Evolutionary conservation across 202 grass and related monocot species (phyloP).

Genomic region (Tripidium arundinaceum): DNA sequence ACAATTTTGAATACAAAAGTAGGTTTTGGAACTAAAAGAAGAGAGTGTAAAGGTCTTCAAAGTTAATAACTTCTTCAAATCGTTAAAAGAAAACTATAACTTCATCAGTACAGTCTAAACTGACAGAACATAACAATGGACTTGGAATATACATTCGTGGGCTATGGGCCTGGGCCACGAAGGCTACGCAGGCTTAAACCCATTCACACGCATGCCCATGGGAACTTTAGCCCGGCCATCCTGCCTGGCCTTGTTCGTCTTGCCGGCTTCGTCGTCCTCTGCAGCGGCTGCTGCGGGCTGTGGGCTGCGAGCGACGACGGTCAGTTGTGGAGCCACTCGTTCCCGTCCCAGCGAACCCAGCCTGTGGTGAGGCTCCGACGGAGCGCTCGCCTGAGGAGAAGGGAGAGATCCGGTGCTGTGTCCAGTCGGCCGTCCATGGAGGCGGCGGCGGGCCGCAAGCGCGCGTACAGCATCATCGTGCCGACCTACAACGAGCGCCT

Average conservation of each 20-base stretch:
- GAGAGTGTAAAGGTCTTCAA: no score
- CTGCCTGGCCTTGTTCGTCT: not conserved
- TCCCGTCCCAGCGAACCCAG: not conserved
- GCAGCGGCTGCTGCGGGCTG: not conserved
- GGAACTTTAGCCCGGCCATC: not conserved
- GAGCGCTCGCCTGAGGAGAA: not conserved
- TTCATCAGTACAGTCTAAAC: no score
- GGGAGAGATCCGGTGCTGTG: not conserved
- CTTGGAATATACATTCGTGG: not conserved
- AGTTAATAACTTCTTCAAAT: no score
- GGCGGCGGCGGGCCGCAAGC: constrained; percentile 17
- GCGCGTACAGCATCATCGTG: constrained; percentile 80
- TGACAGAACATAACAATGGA: no score
- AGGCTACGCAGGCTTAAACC: not conserved
- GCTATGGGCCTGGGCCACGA: not conserved
- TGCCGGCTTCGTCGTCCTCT: not conserved
- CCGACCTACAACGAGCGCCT: constrained; percentile 97
- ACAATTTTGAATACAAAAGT: no score
- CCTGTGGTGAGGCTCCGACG: no score
- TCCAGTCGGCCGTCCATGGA: constrained; percentile 4
- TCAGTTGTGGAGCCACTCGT: not conserved
- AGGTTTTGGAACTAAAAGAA: no score
- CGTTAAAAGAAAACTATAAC: no score
- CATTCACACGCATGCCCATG: no score
- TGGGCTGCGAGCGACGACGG: not conserved